phyloP scores from a whole-genome alignment of 371 early-diverging fungal species.

The Paraphysoderma sedebokerense region DNA sequence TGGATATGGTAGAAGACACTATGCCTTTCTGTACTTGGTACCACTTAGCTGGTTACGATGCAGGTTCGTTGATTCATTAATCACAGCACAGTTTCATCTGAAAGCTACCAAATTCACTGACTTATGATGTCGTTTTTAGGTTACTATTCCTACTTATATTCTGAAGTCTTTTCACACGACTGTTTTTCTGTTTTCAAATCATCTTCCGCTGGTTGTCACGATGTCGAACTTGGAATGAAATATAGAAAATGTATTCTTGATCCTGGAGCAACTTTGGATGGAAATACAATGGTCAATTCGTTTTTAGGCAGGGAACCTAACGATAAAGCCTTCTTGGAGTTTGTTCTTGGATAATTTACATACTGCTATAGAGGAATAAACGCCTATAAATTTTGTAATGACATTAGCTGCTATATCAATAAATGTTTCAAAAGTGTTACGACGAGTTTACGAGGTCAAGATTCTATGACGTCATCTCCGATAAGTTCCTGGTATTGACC shows the following conservation, averaged over 20 bases:
- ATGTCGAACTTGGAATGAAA: neutral
- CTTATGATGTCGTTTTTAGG: no score
- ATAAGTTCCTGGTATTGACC: no score
- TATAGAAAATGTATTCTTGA: neutral
- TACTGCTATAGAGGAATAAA: no score
- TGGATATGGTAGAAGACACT: neutral
- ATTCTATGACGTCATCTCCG: no score
- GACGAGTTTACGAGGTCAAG: no score
- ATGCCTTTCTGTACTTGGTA: neutral
- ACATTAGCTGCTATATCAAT: no score
- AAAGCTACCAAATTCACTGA: no score
- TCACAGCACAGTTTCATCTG: no score
- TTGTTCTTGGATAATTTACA: neutral
- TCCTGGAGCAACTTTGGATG: neutral
- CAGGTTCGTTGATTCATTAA: no score
- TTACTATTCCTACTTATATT: neutral
- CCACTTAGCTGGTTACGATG: constrained; percentile 4
- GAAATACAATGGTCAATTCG: neutral
- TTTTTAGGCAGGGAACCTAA: neutral
- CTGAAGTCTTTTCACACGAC: constrained; percentile 4
- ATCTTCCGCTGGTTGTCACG: neutral
- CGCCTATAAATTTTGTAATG: no score
- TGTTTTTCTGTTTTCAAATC: neutral
- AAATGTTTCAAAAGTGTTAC: no score
- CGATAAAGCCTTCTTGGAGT: neutral